A percentile compares a stretch with the other conserved stretches of the same genome.
Evolutionary conservation across 305 asterid genomes (phyloP).

Genomic region (Solanum hybrid): DNA sequence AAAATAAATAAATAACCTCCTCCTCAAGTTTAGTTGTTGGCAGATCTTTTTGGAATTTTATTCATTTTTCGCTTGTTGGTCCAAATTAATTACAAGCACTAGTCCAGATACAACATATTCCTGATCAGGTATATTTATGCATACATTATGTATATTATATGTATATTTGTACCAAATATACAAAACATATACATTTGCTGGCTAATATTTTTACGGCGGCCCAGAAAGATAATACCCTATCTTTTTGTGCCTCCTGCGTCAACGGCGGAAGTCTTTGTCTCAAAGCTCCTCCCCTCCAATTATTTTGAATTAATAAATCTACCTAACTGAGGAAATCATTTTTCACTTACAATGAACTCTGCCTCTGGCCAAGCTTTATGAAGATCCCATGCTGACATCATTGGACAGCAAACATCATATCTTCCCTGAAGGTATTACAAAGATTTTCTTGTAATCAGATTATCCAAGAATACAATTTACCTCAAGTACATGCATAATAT

Average conservation of each 20-base stretch:
- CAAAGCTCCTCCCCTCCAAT: neutral
- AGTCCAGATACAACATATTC: neutral
- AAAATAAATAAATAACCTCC: neutral
- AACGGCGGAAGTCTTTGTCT: neutral
- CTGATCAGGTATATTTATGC: neutral
- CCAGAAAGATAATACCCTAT: neutral
- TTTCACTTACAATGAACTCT: constrained; percentile 48
- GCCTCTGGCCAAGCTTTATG: constrained; percentile 97
- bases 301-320: neutral
- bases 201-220: neutral
- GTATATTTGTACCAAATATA: neutral
- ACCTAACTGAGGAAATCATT: neutral
- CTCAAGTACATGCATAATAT: neutral
- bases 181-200: neutral
- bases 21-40: neutral
- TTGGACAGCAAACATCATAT: constrained; percentile 82
- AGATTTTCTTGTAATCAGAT: neutral
- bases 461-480: neutral
- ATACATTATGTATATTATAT: neutral
- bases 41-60: neutral
- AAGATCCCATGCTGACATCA: constrained; percentile 99
- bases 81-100: neutral
- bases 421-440: constrained; percentile 55
- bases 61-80: neutral
- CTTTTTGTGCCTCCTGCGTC: neutral